Percentiles rank a stretch among this genome's conserved stretches.
These are phyloP conservation scores for Tetrahymena thermophila DNA, from an alignment of 73 alveolate species.

Conservation along the genomic window DNA sequence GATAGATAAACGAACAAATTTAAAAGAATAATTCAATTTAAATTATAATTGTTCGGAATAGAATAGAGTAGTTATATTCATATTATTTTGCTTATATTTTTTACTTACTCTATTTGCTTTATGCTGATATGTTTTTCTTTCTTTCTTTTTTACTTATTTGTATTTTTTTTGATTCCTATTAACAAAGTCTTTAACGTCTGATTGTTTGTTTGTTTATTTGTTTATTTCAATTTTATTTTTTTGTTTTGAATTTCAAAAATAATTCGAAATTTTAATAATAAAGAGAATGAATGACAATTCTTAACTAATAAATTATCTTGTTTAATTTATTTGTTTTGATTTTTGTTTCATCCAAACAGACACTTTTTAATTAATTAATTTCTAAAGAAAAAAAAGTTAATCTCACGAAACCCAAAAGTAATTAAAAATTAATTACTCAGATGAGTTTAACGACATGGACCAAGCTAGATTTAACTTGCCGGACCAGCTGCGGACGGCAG, in stretches of 20 bases:
- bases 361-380: neutral
- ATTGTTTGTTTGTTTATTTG: too few species aligned
- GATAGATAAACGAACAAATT: neutral
- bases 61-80: neutral
- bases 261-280: neutral
- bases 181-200: too few species aligned
- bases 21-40: too few species aligned
- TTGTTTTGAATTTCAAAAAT: neutral
- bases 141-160: too few species aligned
- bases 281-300: neutral
- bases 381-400: neutral
- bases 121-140: too few species aligned
- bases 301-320: neutral
- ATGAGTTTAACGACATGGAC: neutral
- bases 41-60: neutral
- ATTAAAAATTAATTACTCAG: neutral
- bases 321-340: neutral
- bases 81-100: too few species aligned
- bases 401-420: neutral
- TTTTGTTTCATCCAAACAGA: neutral
- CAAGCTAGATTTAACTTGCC: neutral
- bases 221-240: too few species aligned
- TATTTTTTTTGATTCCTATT: too few species aligned
- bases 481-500: constrained; percentile 2
- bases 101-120: too few species aligned